phyloP scores from a whole-genome alignment of 2,329 filamentous ascomycete species.

The Neobulgaria alba region DNA sequence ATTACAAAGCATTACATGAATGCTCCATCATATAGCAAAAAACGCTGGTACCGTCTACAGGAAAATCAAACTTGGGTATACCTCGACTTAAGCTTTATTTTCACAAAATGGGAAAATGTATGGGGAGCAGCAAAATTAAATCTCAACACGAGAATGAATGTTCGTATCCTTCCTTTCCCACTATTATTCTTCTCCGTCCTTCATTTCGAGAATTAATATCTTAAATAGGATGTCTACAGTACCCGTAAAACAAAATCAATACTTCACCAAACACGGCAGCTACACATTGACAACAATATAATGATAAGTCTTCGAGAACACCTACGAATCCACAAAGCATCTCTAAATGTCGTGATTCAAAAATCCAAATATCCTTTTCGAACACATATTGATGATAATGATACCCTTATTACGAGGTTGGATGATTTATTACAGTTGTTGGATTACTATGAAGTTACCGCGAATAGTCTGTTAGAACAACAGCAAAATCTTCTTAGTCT shows the following conservation, averaged over 20 bases:
- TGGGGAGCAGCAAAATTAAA: slow-evolving; percentile 1
- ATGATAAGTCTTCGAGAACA: slow-evolving; percentile 5
- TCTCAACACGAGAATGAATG: not conserved
- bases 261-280: not conserved
- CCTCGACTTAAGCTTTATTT: slow-evolving; percentile 2
- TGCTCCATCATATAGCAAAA: not conserved
- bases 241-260: not conserved
- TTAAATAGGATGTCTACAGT: not conserved
- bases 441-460: slow-evolving; percentile 2
- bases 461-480: slow-evolving; percentile 1
- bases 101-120: slow-evolving; percentile 3
- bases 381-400: too few relatives aligned
- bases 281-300: slow-evolving; percentile 1
- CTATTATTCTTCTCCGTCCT: too few relatives aligned
- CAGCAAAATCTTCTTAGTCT: slow-evolving; percentile 3
- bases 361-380: too few relatives aligned
- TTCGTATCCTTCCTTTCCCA: not conserved
- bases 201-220: too few relatives aligned
- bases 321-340: slow-evolving; percentile 3
- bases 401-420: too few relatives aligned
- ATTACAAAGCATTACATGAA: slow-evolving; percentile 1
- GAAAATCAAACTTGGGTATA: not conserved
- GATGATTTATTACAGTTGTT: slow-evolving; percentile 2
- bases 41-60: slow-evolving; percentile 1
- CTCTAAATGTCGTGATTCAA: slow-evolving; percentile 1